phyloP scores from a whole-genome alignment of 306 rosid species.

The Prunus persica region DNA sequence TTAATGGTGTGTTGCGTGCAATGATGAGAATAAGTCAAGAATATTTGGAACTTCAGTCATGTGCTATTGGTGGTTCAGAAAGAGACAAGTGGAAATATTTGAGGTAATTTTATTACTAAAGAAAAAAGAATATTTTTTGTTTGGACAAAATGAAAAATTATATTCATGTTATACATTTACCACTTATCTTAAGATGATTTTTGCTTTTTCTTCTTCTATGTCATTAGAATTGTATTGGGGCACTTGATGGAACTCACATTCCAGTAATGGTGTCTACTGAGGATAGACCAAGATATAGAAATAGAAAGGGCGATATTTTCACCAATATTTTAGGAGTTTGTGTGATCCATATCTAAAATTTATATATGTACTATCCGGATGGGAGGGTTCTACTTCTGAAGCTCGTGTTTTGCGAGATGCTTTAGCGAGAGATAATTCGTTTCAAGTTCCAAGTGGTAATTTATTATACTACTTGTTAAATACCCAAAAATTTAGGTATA shows the following conservation, averaged over 20 bases:
- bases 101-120: neutral
- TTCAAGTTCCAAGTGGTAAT: neutral
- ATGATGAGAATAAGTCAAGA: no score
- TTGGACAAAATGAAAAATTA: neutral
- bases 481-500: neutral
- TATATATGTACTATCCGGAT: neutral
- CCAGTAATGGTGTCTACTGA: no score
- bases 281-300: no score
- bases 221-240: neutral
- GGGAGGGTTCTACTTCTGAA: neutral
- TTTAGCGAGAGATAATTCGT: neutral
- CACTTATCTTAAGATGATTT: no score
- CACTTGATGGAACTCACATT: no score
- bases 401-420: neutral
- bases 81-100: neutral
- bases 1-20: no score
- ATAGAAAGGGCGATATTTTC: neutral
- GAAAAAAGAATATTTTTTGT: no score
- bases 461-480: neutral
- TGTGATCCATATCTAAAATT: neutral
- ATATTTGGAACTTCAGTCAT: neutral
- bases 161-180: neutral
- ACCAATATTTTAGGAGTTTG: neutral
- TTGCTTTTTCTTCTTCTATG: neutral
- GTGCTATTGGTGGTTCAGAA: neutral